Conservation (phyloP, 75 land plant genomes). For the Ceratopteris richardii region DNA sequence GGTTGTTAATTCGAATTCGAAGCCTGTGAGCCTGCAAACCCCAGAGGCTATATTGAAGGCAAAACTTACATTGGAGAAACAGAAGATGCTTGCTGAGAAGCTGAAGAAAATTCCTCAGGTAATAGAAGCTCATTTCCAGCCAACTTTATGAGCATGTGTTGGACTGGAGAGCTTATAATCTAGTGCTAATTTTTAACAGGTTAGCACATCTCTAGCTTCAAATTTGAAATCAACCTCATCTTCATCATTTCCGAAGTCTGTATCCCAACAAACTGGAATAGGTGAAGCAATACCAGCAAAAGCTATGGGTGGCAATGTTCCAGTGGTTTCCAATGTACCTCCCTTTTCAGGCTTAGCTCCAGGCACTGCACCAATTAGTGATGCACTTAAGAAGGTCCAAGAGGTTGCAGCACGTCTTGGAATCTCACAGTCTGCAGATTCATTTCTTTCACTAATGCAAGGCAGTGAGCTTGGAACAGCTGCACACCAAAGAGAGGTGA, state of each 20-base stretch:
- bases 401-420: constrained; percentile 88
- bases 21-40: not conserved
- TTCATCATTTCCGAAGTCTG: constrained; percentile 10
- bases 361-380: constrained; percentile 45
- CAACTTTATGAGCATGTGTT: not conserved
- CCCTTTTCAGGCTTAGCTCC: constrained; percentile 8
- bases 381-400: constrained; percentile 85
- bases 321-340: not conserved
- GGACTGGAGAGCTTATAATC: too few relatives aligned
- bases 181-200: not conserved
- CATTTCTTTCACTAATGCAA: constrained; percentile 68
- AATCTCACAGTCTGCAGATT: constrained; percentile 78
- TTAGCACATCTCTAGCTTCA: not conserved
- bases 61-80: constrained; percentile 66
- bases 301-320: not conserved
- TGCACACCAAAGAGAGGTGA: constrained; percentile 56
- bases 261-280: not conserved
- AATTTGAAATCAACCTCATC: constrained; percentile 10
- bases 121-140: not conserved
- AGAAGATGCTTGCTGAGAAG: constrained; percentile 72
- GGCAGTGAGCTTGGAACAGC: constrained; percentile 40
- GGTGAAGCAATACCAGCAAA: constrained; percentile 15
- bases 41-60: constrained; percentile 84
- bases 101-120: constrained; percentile 80
- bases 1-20: not conserved